Conservation (phyloP, 2,329 filamentous ascomycete genomes). For the Ophiobolus disseminans region DNA sequence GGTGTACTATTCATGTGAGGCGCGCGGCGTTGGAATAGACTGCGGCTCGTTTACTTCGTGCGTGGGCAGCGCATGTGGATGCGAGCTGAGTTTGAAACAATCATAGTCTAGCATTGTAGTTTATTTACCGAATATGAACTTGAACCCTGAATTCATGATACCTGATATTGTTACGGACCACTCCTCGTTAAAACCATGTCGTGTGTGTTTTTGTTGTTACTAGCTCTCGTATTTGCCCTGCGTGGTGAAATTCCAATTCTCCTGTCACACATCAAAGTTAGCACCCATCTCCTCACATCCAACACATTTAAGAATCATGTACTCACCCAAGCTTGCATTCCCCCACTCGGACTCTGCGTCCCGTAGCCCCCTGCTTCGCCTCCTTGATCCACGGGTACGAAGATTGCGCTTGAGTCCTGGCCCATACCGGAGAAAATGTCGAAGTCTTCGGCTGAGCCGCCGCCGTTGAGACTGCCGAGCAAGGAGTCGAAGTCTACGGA, state of each 20-base stretch:
- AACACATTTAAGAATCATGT: background rate
- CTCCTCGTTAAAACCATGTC: too few species aligned
- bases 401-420: conserved; percentile 43
- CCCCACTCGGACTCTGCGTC: conserved; percentile 35
- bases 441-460: conserved; percentile 29
- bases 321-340: conserved; percentile 43
- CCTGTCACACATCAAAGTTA: conserved; percentile 20
- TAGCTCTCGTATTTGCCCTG: conserved; percentile 29
- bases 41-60: background rate
- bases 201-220: background rate
- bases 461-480: conserved; percentile 34
- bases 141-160: too few species aligned
- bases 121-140: too few species aligned
- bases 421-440: conserved; percentile 34
- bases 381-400: conserved; percentile 42
- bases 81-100: background rate
- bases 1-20: background rate
- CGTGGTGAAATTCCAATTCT: conserved; percentile 38
- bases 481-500: conserved; percentile 45
- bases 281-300: background rate
- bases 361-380: conserved; percentile 23
- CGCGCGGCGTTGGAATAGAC: conserved; percentile 8
- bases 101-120: conserved; percentile 1
- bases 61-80: background rate
- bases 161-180: too few species aligned